phyloP scores from a whole-genome alignment of 2,329 filamentous ascomycete genomes.

The Lanzia echinophila region DNA sequence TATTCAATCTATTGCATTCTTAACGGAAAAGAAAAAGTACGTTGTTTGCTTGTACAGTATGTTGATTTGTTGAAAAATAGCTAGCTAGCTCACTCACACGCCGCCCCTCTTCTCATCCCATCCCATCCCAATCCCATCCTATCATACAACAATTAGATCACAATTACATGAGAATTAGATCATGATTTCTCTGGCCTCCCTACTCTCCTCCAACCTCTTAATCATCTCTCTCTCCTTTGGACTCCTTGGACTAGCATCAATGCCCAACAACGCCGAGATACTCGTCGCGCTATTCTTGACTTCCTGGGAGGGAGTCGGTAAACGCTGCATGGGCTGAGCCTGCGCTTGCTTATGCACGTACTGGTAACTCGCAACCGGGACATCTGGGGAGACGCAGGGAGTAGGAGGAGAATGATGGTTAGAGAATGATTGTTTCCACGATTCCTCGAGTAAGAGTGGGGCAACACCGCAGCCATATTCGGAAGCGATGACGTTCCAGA shows the following conservation, averaged over 20 bases:
- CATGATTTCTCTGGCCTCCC: constrained; percentile 24
- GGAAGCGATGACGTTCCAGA: constrained; percentile 66
- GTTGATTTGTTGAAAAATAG: constrained; percentile 34
- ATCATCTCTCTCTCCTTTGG: constrained; percentile 52
- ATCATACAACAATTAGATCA: not conserved
- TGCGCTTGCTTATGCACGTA: constrained; percentile 17
- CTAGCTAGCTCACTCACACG: no score
- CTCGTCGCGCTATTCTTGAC: constrained; percentile 38
- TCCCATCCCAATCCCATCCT: not conserved
- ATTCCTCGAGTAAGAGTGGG: constrained; percentile 59
- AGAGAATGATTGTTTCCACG: constrained; percentile 44
- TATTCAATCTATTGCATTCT: no score
- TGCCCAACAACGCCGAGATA: constrained; percentile 56
- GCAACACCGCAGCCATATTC: constrained; percentile 63
- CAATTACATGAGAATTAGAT: constrained; percentile 2
- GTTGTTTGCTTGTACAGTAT: no score
- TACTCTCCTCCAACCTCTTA: constrained; percentile 46
- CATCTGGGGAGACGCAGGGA: constrained; percentile 30
- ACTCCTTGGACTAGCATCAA: constrained; percentile 26
- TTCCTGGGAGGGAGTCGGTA: constrained; percentile 40
- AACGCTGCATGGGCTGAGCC: constrained; percentile 45
- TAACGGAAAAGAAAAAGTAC: no score
- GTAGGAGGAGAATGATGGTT: constrained; percentile 31
- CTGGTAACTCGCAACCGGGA: constrained; percentile 9
- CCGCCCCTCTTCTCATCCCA: no score